phyloP scores from a whole-genome alignment of 306 rosid genomes.

The Sphenostylis stenocarpa region DNA sequence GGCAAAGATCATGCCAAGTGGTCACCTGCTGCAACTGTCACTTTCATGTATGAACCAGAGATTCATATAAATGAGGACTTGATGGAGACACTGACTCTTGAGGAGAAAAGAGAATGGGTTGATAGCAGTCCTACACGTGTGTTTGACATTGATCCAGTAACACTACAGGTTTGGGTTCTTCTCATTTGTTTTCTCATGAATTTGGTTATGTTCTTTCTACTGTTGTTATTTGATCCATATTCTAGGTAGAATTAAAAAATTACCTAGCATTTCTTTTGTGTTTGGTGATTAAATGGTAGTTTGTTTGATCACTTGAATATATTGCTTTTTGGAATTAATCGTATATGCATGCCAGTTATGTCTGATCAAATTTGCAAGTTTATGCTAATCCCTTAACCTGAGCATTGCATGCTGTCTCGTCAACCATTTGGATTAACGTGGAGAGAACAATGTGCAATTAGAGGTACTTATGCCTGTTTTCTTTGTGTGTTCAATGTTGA shows the following conservation, averaged over 20 bases:
- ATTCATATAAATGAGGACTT: slow-evolving; percentile 87
- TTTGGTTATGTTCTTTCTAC: not conserved
- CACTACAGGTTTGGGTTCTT: slow-evolving; percentile 65
- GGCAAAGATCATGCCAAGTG: slow-evolving; percentile 99
- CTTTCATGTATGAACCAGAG: slow-evolving; percentile 94
- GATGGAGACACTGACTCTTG: slow-evolving; percentile 78
- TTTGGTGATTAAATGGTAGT: not conserved
- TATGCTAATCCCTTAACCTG: not conserved
- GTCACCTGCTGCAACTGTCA: slow-evolving; percentile 97
- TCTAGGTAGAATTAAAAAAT: not conserved
- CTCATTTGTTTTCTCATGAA: not conserved
- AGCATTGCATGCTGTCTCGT: not conserved
- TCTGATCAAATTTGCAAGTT: not conserved
- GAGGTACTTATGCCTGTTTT: not conserved
- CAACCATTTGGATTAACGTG: slow-evolving; percentile 7
- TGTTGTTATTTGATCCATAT: not conserved
- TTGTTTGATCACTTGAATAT: slow-evolving; percentile 1
- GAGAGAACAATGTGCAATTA: slow-evolving; percentile 11
- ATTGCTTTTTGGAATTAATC: not conserved
- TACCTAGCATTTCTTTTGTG: not conserved
- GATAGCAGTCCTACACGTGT: slow-evolving; percentile 91
- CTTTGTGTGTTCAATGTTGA: slow-evolving; percentile 3
- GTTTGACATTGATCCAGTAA: slow-evolving; percentile 70
- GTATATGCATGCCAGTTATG: not conserved
- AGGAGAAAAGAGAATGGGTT: slow-evolving; percentile 82